Percentiles rank a stretch among this genome's conserved stretches.
Evolutionary conservation across 1,284 basidiomycete species (phyloP).

Genomic region (Coriolopsis trogii): DNA sequence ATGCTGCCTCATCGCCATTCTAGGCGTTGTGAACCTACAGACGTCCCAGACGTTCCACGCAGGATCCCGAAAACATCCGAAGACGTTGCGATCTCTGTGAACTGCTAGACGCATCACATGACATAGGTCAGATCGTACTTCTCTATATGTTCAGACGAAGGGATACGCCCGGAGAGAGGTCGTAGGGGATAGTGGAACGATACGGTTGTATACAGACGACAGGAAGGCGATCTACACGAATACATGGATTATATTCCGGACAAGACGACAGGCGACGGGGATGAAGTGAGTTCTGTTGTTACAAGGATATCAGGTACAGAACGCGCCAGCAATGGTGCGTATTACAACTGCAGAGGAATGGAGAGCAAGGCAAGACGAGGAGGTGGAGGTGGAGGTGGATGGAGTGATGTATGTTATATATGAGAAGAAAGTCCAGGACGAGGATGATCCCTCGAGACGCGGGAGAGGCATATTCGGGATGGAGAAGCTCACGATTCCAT

Average conservation of each 20-base stretch:
- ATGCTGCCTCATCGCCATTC: neutral
- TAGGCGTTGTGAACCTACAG: neutral
- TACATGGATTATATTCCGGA: slow-evolving; percentile 16
- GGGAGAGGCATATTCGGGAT: neutral
- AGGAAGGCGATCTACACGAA: slow-evolving; percentile 14
- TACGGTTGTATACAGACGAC: neutral
- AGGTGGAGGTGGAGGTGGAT: slow-evolving; percentile 1
- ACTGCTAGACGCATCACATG: neutral
- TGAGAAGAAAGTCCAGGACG: slow-evolving; percentile 5
- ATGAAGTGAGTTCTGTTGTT: slow-evolving; percentile 8
- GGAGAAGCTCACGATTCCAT: slow-evolving; percentile 22
- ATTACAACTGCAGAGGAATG: slow-evolving; percentile 12
- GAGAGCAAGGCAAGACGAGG: no score
- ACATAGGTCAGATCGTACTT: neutral
- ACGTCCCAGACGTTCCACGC: no score
- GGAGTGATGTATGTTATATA: no score
- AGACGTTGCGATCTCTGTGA: no score
- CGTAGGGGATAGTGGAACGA: neutral
- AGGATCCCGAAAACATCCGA: neutral
- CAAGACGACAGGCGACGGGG: neutral
- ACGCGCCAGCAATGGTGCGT: slow-evolving; percentile 14
- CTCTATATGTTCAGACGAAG: no score
- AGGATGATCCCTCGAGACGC: neutral
- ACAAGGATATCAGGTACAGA: slow-evolving; percentile 22
- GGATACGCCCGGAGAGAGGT: neutral